Evolutionary conservation across 805 yeast species (phyloP).

Genomic region (Phaffomyces antillensis): DNA sequence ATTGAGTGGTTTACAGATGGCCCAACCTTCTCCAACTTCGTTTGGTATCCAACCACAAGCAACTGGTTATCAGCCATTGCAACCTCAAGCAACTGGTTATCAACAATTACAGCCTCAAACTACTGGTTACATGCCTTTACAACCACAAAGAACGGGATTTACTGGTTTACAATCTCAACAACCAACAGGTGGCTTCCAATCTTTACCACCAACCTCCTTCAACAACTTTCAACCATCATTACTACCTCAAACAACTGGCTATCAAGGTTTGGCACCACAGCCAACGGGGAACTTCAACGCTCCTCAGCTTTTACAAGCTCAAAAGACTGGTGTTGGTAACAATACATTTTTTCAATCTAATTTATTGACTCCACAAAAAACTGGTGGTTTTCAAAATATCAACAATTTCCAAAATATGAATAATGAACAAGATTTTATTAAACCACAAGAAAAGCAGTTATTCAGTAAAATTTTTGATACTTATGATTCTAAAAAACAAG

Average conservation of each 20-base stretch:
- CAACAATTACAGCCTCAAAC: constrained; percentile 26
- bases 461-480: constrained; percentile 84
- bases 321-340: constrained; percentile 52
- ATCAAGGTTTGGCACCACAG: constrained; percentile 22
- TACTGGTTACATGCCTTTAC: constrained; percentile 24
- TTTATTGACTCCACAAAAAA: constrained; percentile 24
- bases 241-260: constrained; percentile 33
- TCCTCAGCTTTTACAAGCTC: constrained; percentile 45
- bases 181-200: constrained; percentile 17
- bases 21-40: constrained; percentile 22
- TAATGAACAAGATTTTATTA: constrained; percentile 55
- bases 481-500: constrained; percentile 68
- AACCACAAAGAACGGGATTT: constrained; percentile 27
- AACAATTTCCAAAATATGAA: constrained; percentile 22
- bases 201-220: constrained; percentile 21
- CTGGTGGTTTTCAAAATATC: constrained; percentile 26
- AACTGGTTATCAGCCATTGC: constrained; percentile 27
- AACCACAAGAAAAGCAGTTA: constrained; percentile 78
- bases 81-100: constrained; percentile 23
- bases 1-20: constrained; percentile 27
- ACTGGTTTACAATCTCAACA: constrained; percentile 3
- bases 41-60: constrained; percentile 21
- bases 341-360: constrained; percentile 31
- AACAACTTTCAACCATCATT: constrained; percentile 39
- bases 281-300: constrained; percentile 23